Base-by-base conservation (phyloP, 2,329 filamentous ascomycete species). In the Madurella fahalii region DNA sequence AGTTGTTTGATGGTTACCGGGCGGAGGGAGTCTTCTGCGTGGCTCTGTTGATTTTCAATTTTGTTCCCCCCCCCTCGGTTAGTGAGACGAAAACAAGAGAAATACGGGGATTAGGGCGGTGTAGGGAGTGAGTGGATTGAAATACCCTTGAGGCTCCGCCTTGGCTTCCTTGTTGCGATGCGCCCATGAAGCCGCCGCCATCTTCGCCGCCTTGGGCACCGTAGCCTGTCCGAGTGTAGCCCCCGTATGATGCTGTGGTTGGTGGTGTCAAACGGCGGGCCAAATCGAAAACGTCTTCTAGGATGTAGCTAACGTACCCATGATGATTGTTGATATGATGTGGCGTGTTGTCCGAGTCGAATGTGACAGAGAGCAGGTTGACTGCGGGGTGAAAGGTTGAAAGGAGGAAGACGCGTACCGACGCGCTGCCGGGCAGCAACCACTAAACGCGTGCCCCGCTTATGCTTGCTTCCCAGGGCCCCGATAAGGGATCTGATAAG, bases 1-100 rank as follows among this genome's bases (percentile, higher is more conserved):
- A 96, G 82, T 74, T 99, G 94, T 72, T 96, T 96, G 74, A 97
- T 90, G 11, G 94, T 99, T 45, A 96, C 89, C 1, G 94, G 92
- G 43, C 94, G 88, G 50, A 99, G 81, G 17, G 90, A 92, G 65
- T 96, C 90, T 72, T 95, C 89, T 63, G 81, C 80, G 69, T 87
- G 87, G 57, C 77, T 74, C 79, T 84, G 56, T 57, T 9, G 52
- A 25, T 25, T 25, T 25, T 25, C n/a, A n/a, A n/a, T n/a, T 25
- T 25, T 25, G 25, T 25, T 25, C 25, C n/a, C n/a, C n/a, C n/a
- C n/a, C n/a, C n/a, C n/a, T n/a, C 25, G 25, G 25, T 25, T 25
- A 7, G 25, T 25, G 3, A 25, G 59, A 5, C 16, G n/a, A 30
- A 43, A 34, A n/a, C 17, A 31, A 50, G 30, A 42, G 31, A 17